Evolutionary conservation across 2,329 filamentous ascomycete genomes (phyloP), one percentile per base, ranked within the genome.

Genomic region (Ascochyta clinopodiicola): DNA sequence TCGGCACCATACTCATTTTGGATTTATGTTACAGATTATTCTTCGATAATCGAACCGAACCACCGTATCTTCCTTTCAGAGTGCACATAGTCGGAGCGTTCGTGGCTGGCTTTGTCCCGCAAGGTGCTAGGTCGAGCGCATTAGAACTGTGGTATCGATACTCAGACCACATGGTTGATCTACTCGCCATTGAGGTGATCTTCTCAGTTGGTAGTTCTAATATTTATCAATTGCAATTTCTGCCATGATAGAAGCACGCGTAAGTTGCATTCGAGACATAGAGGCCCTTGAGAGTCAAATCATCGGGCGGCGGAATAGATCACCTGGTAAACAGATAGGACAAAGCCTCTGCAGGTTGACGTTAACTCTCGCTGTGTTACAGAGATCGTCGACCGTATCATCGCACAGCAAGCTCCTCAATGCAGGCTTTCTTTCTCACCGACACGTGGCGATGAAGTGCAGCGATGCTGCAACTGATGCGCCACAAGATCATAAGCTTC

Each of bases 391-490:
- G 4, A 27, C 6, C 15, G 12, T 34, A 15, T 24, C 12, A 21
- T 29, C 51, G 24, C 17, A 56, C 22, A 43, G 24, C 17, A 36
- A 42, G 4, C 15, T 19, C 22, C 19, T 12, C 24, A 8, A 22
- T 17, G 19, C 27, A 47, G 32, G 31, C 22, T 51, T 34, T 19
- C 9, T 32, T 25, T 19, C 42, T 43, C 52, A 46, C 25, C 19
- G 43, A 51, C 52, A 56, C 37, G 46, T 51, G 46, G 37, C 27
- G 25, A 19, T 51, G 37, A 10, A 44, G 43, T 25, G 38, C 43
- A 37, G 22, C 46, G 52, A 56, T 56, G 32, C 52, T 56, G 52
- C 52, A 51, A 45, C 46, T 24, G 29, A 43, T 37, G 34, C 36
- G 52, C 46, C 52, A 56, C 52, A 22, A 56, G 52, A 56, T 56